Base-by-base conservation (phyloP, 2,329 filamentous ascomycete species). In the Ophiostoma ulmi region DNA sequence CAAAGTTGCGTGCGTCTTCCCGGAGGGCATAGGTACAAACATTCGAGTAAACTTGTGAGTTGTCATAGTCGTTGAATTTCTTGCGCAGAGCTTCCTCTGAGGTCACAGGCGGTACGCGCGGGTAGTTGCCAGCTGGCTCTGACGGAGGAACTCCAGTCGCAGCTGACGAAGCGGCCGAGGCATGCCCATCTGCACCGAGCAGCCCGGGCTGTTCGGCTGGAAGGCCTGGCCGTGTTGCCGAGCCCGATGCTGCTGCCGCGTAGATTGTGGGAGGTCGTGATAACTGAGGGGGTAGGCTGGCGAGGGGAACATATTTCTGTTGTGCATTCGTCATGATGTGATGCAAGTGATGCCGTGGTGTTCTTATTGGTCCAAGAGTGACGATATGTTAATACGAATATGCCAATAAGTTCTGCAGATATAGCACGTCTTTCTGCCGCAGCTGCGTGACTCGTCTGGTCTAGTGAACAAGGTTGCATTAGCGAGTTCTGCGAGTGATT, bases 1-100 rank as follows among this genome's bases (percentile, higher is more conserved):
- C 84, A 74, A 91, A 90, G 76, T 90, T 91, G 44, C 75, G 78
- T 26, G 84, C 85, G 0, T 76, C 71, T 1, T 79, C 77, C 63
- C 79, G 77, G 17, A 79, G 77, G 5, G 83, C 81, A 58, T 80
- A 77, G 0, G 76, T 66, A 71, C 84, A 78, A 65, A 83, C 82
- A 1, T 78, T 73, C 0, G 81, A 74, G 72, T 87, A 87, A 61
- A 83, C 81, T 0, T 76, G 75, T 3, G 78, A 74, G 41, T 82
- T 74, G 76, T 91, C 88, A 69, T 90, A 86, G 75, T 88, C 78
- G 26, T 78, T 74, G 74, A 88, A 88, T 36, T 22, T 39, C 20
- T 10, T 13, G 20, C 20, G 63, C 36, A 39, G 17, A 10, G 17
- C 61, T 20, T 64, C 31, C 10, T n/a, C 20, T 8, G 31, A 8